These are phyloP conservation scores for Balansia obtecta DNA, from an alignment of 2,329 filamentous ascomycete genomes.

Conservation along the genomic window DNA sequence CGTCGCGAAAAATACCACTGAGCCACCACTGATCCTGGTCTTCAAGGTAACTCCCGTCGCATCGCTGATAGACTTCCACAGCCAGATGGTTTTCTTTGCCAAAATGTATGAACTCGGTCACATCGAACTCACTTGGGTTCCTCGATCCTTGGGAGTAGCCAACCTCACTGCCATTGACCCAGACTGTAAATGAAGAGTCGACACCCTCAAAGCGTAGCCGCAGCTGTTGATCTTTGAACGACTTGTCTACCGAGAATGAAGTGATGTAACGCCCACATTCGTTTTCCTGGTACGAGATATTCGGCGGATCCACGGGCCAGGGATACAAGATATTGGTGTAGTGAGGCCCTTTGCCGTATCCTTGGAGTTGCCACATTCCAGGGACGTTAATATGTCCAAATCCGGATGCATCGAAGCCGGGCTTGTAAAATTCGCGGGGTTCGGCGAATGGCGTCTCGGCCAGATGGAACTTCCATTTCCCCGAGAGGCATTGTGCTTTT, in stretches of 20 bases:
- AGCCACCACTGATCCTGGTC: slow-evolving; percentile 62
- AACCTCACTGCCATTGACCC: slow-evolving; percentile 53
- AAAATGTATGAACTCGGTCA: slow-evolving; percentile 38
- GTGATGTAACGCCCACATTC: slow-evolving; percentile 52
- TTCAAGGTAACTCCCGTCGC: slow-evolving; percentile 60
- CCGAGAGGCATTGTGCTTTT: slow-evolving; percentile 33
- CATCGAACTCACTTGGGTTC: slow-evolving; percentile 63
- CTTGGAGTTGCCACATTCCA: slow-evolving; percentile 60
- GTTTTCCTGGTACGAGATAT: slow-evolving; percentile 51
- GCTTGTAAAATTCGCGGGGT: slow-evolving; percentile 26
- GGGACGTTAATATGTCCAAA: slow-evolving; percentile 43
- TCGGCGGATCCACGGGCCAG: slow-evolving; percentile 53
- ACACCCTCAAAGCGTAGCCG: slow-evolving; percentile 65
- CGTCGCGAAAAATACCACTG: slow-evolving; percentile 56
- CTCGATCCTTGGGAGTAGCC: slow-evolving; percentile 63
- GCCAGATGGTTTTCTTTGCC: slow-evolving; percentile 41
- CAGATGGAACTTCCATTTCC: slow-evolving; percentile 41
- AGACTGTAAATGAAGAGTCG: slow-evolving; percentile 59
- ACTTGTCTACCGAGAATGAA: slow-evolving; percentile 37
- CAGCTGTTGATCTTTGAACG: slow-evolving; percentile 39
- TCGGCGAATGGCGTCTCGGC: slow-evolving; percentile 33
- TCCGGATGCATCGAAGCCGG: slow-evolving; percentile 21
- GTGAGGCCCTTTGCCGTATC: slow-evolving; percentile 49
- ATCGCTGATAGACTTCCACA: slow-evolving; percentile 61
- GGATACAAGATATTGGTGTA: slow-evolving; percentile 61